Evolutionary conservation across 805 yeast genomes (phyloP), one percentile per base, ranked within the genome.

Genomic region (Schizosaccharomyces octosporus): DNA sequence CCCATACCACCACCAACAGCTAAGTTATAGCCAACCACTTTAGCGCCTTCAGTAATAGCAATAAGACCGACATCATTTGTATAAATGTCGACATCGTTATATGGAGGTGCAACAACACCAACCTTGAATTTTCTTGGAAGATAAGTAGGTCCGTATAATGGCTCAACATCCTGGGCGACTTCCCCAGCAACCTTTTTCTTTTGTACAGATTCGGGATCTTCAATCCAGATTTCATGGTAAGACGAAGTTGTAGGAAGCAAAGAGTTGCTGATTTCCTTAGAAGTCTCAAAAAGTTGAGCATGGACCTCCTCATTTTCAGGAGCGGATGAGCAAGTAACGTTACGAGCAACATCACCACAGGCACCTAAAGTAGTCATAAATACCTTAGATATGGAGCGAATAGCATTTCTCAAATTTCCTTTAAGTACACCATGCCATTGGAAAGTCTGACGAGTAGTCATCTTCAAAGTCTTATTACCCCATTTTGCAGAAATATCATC

Each of bases 1-100:
- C 97, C 97, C 97, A 90, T 90, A 78, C 97, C 97, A 75, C 97
- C 97, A 72, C 97, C 97, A 65, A 84, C 95, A 64, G 85, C 79
- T 61, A 90, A 81, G 69, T 90, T 90, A 78, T 81, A 90, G 62
- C 97, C 97, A 57, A 84, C 80, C 21, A 79, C 77, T 29, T 29
- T 57, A 21, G n/a, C 15, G 3, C 45, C 45, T 24, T 57, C 48
- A 3, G 45, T 57, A 68, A 90, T 88, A 41, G 96, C 88, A 71
- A 90, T 80, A 66, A 90, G 77, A 66, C 97, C 97, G 66, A 90
- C 81, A 74, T 90, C 97, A 71, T 87, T 93, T 9, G 95, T 95
- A 75, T 86, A 90, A 7, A 87, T 96, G 74, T 90, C 97, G 61
- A 90, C 95, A 73, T 90, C 97, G 70, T 90, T 90, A 73, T 79